Percentiles rank a stretch among this genome's conserved stretches.
These are phyloP conservation scores for Fomitopsis schrenkii DNA, from an alignment of 1,284 basidiomycete genomes.

Conservation along the genomic window DNA sequence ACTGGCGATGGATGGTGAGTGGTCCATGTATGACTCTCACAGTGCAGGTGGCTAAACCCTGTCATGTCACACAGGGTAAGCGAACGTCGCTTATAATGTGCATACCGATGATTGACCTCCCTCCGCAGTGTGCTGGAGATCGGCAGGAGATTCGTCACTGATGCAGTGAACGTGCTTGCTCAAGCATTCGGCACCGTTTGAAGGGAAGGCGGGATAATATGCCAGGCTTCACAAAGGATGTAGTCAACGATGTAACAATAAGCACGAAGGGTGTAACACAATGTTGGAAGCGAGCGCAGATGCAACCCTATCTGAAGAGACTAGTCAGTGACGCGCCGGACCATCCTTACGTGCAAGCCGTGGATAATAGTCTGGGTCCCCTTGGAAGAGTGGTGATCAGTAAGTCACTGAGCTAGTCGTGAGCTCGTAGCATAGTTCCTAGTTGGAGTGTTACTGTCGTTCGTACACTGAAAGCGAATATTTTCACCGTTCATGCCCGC, in stretches of 20 bases:
- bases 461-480: background rate
- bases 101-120: constrained; percentile 2
- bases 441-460: background rate
- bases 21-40: background rate
- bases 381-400: background rate
- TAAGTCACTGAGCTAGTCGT: background rate
- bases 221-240: background rate
- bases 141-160: constrained; percentile 49
- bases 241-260: background rate
- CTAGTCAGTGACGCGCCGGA: too few relatives aligned
- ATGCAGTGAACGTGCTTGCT: constrained; percentile 34
- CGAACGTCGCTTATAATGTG: constrained; percentile 4
- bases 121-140: constrained; percentile 40
- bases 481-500: background rate
- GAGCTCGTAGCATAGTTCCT: background rate
- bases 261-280: too few relatives aligned
- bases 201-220: constrained; percentile 7
- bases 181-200: constrained; percentile 43
- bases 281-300: too few relatives aligned
- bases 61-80: constrained; percentile 14
- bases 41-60: background rate
- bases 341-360: too few relatives aligned
- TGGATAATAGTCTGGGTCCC: too few relatives aligned
- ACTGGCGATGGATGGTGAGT: constrained; percentile 64
- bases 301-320: too few relatives aligned